Percentiles rank a stretch among this genome's conserved stretches.
Evolutionary conservation across 2,329 filamentous ascomycete species (phyloP).

Genomic region (Claviceps fusiformis): DNA sequence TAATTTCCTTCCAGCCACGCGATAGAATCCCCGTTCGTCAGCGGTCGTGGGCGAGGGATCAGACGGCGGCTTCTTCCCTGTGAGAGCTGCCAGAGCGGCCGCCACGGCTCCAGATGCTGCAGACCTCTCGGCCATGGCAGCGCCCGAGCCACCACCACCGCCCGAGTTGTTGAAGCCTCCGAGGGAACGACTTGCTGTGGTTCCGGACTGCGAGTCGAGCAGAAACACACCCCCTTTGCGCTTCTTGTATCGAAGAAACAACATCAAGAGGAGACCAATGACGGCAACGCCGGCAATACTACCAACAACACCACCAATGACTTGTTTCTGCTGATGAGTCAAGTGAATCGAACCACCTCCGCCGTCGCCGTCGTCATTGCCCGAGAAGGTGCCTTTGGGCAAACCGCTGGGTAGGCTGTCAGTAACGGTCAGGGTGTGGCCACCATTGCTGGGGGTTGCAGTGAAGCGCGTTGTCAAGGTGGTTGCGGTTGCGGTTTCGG

Average conservation of each 20-base stretch:
- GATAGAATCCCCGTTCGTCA: constrained; percentile 47
- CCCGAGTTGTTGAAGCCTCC: constrained; percentile 7
- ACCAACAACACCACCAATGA: constrained; percentile 45
- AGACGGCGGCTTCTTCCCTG: constrained; percentile 23
- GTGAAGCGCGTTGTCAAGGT: not conserved
- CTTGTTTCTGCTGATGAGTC: constrained; percentile 21
- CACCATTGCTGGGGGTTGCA: not conserved
- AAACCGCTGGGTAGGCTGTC: not conserved
- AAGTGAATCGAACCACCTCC: constrained; percentile 12
- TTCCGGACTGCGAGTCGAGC: constrained; percentile 23
- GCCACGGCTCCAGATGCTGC: constrained; percentile 25
- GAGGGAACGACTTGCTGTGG: constrained; percentile 7
- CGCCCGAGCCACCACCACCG: constrained; percentile 15
- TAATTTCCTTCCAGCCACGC: constrained; percentile 51
- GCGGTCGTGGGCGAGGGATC: constrained; percentile 17
- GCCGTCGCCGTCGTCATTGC: not conserved
- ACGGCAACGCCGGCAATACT: constrained; percentile 45
- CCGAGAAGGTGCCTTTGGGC: not conserved
- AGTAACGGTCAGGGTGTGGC: not conserved
- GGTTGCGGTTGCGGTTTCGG: not conserved
- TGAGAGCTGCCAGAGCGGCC: constrained; percentile 32
- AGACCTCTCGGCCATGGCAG: constrained; percentile 33
- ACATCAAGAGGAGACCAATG: constrained; percentile 38
- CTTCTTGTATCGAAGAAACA: constrained; percentile 43
- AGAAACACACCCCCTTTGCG: constrained; percentile 30